Conservation (phyloP, 805 yeast genomes). For the Zygotorulaspora chibaensis region DNA sequence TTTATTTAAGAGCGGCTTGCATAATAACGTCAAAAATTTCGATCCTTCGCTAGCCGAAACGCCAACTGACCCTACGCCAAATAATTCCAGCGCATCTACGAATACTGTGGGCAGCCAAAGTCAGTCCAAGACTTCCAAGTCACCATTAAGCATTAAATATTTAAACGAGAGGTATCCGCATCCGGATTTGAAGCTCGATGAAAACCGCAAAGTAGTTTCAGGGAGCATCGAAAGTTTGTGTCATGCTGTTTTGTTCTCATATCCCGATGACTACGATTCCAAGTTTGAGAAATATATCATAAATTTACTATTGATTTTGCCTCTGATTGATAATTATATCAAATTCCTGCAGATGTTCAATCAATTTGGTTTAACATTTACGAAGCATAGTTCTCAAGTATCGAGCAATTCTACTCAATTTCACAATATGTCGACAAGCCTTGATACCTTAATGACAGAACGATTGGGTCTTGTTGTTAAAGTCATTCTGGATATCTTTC, state of each 20-base stretch:
- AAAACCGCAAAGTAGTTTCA: constrained; percentile 42
- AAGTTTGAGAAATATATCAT: constrained; percentile 18
- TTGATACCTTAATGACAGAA: constrained; percentile 42
- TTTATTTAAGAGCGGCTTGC: constrained; percentile 54
- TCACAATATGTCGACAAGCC: constrained; percentile 29
- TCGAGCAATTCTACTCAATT: constrained; percentile 22
- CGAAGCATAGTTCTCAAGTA: constrained; percentile 26
- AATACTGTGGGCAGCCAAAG: neutral
- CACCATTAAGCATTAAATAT: constrained; percentile 28
- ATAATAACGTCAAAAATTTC: constrained; percentile 42
- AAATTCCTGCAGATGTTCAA: constrained; percentile 43
- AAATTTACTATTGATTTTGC: constrained; percentile 49
- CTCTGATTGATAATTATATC: constrained; percentile 48
- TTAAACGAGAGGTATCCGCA: constrained; percentile 51
- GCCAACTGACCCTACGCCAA: constrained; percentile 1
- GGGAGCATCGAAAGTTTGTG: constrained; percentile 70
- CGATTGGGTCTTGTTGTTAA: constrained; percentile 52
- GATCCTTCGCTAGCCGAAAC: constrained; percentile 27
- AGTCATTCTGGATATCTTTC: constrained; percentile 54
- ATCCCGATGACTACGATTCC: constrained; percentile 36
- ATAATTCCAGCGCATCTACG: neutral
- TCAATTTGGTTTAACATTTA: constrained; percentile 38
- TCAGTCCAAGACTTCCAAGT: neutral
- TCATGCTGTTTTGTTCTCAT: constrained; percentile 63
- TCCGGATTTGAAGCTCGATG: constrained; percentile 54